Evolutionary conservation across 2,329 filamentous ascomycete genomes (phyloP).

Genomic region (Teratosphaeria pseudoeucalypti): DNA sequence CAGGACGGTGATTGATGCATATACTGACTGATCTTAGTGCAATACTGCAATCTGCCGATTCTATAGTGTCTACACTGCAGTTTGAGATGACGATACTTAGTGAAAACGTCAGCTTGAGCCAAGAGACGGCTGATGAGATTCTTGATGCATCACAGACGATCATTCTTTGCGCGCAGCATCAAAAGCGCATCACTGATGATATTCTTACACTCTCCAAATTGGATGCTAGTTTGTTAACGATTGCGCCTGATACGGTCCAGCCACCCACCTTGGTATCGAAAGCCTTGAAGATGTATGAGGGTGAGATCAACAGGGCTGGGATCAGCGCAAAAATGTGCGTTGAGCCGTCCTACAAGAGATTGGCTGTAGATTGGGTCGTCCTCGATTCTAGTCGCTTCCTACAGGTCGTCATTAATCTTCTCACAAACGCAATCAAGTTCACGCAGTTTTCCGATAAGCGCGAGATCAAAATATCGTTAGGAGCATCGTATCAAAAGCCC

Average conservation of each 20-base stretch:
- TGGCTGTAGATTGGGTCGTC: slow-evolving; percentile 30
- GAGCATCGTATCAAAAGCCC: slow-evolving; percentile 26
- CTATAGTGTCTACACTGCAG: slow-evolving; percentile 27
- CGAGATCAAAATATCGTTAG: slow-evolving; percentile 29
- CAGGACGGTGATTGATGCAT: neutral
- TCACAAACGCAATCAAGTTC: slow-evolving; percentile 36
- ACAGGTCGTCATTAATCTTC: slow-evolving; percentile 33
- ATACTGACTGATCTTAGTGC: slow-evolving; percentile 31
- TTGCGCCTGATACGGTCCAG: slow-evolving; percentile 32
- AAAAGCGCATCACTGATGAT: slow-evolving; percentile 40
- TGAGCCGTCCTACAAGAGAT: slow-evolving; percentile 27
- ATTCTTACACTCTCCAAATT: slow-evolving; percentile 37
- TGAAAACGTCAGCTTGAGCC: slow-evolving; percentile 17
- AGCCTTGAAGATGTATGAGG: slow-evolving; percentile 25
- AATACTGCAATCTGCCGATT: slow-evolving; percentile 36
- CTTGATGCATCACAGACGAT: slow-evolving; percentile 30
- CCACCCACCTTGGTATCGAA: slow-evolving; percentile 26
- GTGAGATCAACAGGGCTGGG: slow-evolving; percentile 17
- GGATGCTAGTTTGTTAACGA: slow-evolving; percentile 33
- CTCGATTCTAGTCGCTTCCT: slow-evolving; percentile 34
- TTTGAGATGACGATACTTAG: slow-evolving; percentile 8
- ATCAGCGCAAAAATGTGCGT: slow-evolving; percentile 20
- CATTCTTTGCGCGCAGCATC: slow-evolving; percentile 35
- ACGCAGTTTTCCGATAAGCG: slow-evolving; percentile 28
- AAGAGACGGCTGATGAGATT: slow-evolving; percentile 13